Conservation (phyloP, 2,329 filamentous ascomycete genomes). For the Ceratocystis lukuohia region DNA sequence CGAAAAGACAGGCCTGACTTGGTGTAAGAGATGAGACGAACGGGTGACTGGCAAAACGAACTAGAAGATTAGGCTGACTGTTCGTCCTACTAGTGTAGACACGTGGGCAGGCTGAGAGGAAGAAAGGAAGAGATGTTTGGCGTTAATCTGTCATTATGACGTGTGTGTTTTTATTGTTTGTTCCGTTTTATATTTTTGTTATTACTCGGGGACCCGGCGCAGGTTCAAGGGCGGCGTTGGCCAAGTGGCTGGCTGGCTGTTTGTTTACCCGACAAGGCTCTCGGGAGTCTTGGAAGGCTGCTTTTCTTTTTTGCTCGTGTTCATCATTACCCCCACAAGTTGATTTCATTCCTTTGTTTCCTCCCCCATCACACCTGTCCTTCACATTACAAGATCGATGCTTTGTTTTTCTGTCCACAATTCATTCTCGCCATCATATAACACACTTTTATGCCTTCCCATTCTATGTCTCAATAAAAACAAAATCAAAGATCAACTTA, state of each 20-base stretch:
- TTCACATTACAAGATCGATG: slow-evolving; percentile 3
- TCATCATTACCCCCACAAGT: neutral
- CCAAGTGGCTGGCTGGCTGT: slow-evolving; percentile 18
- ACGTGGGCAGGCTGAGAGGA: neutral
- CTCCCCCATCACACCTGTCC: neutral
- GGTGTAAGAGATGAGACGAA: neutral
- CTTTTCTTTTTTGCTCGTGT: slow-evolving; percentile 5
- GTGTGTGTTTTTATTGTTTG: neutral
- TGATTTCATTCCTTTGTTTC: slow-evolving; percentile 4
- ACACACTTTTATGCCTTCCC: neutral
- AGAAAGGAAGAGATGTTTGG: neutral
- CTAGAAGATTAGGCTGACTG: neutral
- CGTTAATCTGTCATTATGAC: neutral
- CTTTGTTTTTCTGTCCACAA: neutral
- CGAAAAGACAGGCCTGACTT: neutral
- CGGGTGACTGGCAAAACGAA: neutral
- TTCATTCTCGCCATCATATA: neutral
- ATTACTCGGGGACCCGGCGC: slow-evolving; percentile 13
- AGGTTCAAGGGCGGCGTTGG: slow-evolving; percentile 13
- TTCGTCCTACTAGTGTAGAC: slow-evolving; percentile 4
- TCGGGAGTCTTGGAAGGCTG: neutral
- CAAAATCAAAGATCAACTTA: neutral
- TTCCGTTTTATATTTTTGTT: neutral
- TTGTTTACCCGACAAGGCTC: slow-evolving; percentile 6
- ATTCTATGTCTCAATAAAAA: slow-evolving; percentile 2